These are phyloP conservation scores for Yarrowia sp. DNA, from an alignment of 805 yeast genomes.

Conservation along the genomic window DNA sequence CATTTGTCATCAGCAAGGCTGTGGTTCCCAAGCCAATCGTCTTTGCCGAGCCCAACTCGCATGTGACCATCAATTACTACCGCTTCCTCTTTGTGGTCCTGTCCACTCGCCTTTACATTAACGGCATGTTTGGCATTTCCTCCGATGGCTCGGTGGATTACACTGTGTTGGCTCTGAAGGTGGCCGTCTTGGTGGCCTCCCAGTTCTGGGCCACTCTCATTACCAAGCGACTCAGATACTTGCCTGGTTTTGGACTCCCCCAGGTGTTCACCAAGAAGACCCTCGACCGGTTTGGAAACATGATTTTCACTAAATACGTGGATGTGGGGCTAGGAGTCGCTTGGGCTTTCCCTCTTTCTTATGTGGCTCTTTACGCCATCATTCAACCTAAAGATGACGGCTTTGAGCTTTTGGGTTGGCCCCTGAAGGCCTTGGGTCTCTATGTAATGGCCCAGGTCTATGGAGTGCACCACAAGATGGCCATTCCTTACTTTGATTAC, in stretches of 20 bases:
- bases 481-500: conserved; percentile 3
- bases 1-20: neutral
- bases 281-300: conserved; percentile 1
- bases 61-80: neutral
- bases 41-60: conserved; percentile 16
- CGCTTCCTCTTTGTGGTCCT: neutral
- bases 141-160: neutral
- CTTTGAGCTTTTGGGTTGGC: conserved; percentile 12
- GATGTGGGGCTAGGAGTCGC: conserved; percentile 5
- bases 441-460: neutral
- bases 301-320: conserved; percentile 4
- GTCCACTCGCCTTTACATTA: neutral
- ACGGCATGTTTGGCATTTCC: neutral
- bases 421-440: neutral
- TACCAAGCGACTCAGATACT: neutral
- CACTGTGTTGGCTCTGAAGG: neutral
- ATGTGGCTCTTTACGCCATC: conserved; percentile 1
- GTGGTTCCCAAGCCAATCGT: neutral
- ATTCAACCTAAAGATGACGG: conserved; percentile 16
- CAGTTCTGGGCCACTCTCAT: neutral
- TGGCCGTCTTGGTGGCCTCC: neutral
- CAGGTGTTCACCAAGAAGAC: conserved; percentile 5
- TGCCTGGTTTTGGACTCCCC: conserved; percentile 12
- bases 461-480: neutral
- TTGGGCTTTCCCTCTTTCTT: conserved; percentile 1